Evolutionary conservation across 352 stramenopile genomes (phyloP), one percentile per base, ranked within the genome.

Genomic region (Pilasporangium apinafurcum): DNA sequence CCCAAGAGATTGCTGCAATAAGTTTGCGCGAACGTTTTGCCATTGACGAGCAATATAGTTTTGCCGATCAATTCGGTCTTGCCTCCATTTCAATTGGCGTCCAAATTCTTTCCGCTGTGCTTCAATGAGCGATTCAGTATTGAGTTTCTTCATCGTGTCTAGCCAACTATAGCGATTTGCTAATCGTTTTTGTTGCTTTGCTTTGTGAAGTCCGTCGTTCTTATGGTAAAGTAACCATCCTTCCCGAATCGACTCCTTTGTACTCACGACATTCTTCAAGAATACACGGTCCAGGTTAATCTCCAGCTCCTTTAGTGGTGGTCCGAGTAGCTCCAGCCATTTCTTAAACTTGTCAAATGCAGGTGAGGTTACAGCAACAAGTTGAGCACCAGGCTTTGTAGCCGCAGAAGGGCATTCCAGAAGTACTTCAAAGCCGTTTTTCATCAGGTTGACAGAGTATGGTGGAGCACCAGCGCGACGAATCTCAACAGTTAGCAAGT

Each of bases 381-480:
- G 13, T 9, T 28, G 24, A 3, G 10, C 36, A 59, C 7, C 57
- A 25, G 2, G 10, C 3, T n/a, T 8, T n/a, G 17, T 13, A 18
- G 44, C 51, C 37, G 43, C 24, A 33, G 45, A 30, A 6, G 52
- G 29, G 13, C 53, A 74, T 16, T 82, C 59, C 8, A 85, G 51
- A 7, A 89, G 44, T 6, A 66, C 55, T 9, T 89, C 74, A 44
- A 89, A 89, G 0, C 77, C 77, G 27, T 79, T 86, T 46, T 89
- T 89, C 63, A 86, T 82, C 50, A 89, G 38, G 35, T 89, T 86
- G 25, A 89, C 62, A 4, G 74, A 75, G 51, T 89, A 89, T 7
- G 66, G 59, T 4, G 71, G 51, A 2, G 55, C 56, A 0, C 67
- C 72, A 29, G 55, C 39, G 45, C 66, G 67, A 9, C 71, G 65